Conservation (phyloP, 306 rosid species). For the Astragalus glycyphyllos region DNA sequence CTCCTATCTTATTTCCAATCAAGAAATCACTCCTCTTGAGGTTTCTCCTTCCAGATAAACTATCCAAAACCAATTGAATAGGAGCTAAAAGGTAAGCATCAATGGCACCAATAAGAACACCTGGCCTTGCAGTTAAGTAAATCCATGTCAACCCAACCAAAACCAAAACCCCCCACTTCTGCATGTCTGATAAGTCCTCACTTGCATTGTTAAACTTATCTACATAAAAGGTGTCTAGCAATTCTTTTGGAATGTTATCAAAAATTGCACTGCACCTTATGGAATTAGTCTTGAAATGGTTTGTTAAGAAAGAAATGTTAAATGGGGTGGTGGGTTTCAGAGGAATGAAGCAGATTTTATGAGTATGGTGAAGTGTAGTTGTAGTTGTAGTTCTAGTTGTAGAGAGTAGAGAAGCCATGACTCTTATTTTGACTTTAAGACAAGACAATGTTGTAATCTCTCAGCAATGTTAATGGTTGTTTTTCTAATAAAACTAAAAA, state of each 20-base stretch:
- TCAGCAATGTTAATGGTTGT: slow-evolving; percentile 27
- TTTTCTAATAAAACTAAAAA: slow-evolving; percentile 16
- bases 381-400: slow-evolving; percentile 57
- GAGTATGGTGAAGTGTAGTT: slow-evolving; percentile 55
- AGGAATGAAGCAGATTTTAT: slow-evolving; percentile 44
- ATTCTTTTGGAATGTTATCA: slow-evolving; percentile 48
- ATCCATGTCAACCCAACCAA: slow-evolving; percentile 76
- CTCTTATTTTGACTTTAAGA: background rate
- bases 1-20: slow-evolving; percentile 81
- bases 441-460: slow-evolving; percentile 5
- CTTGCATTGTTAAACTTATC: slow-evolving; percentile 61
- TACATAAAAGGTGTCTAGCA: slow-evolving; percentile 52
- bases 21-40: slow-evolving; percentile 72
- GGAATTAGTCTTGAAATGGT: slow-evolving; percentile 44
- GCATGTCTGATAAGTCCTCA: slow-evolving; percentile 62
- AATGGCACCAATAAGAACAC: slow-evolving; percentile 89
- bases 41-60: slow-evolving; percentile 72
- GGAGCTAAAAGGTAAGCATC: slow-evolving; percentile 93
- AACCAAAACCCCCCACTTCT: slow-evolving; percentile 65
- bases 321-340: slow-evolving; percentile 44
- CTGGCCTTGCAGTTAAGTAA: slow-evolving; percentile 92
- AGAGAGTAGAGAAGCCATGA: slow-evolving; percentile 71
- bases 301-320: slow-evolving; percentile 50
- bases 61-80: slow-evolving; percentile 72
- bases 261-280: slow-evolving; percentile 61